A percentile compares a stretch with the other conserved stretches of the same genome.
phyloP scores from a whole-genome alignment of 192 early-diverging fungal genomes.

The Coemansia guatemalensis region DNA sequence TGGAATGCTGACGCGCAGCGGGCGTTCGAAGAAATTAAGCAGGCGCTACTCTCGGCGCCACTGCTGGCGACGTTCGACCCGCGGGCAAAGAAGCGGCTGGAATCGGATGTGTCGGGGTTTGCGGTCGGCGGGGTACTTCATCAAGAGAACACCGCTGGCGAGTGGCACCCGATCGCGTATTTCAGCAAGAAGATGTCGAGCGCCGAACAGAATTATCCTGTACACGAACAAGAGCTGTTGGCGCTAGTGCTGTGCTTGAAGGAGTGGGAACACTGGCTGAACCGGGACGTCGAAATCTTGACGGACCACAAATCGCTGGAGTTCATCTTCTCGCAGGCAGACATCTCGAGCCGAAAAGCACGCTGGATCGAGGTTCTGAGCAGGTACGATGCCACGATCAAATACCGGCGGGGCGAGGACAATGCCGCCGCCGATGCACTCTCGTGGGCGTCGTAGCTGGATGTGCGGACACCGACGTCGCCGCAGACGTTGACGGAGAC shows the following conservation, averaged over 20 bases:
- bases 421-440: too few relatives aligned
- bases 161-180: conserved; percentile 14
- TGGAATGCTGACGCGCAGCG: not conserved
- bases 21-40: not conserved
- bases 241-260: conserved; percentile 5
- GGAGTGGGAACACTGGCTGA: too few relatives aligned
- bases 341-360: not conserved
- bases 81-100: not conserved
- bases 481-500: too few relatives aligned
- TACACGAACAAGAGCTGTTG: conserved; percentile 15
- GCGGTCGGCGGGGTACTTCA: conserved; percentile 15
- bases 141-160: not conserved
- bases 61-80: conserved; percentile 14
- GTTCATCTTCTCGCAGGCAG: not conserved
- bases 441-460: too few relatives aligned
- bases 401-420: too few relatives aligned
- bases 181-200: conserved; percentile 4
- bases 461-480: too few relatives aligned
- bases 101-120: conserved; percentile 9
- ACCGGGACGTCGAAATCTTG: not conserved
- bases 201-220: conserved; percentile 8
- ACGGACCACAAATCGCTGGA: conserved; percentile 12
- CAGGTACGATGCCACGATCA: not conserved
- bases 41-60: not conserved
- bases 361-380: too few relatives aligned